Evolutionary conservation across 1,139 yeast species (phyloP), one percentile per base, ranked within the genome.

Genomic region (Pichia sp.): DNA sequence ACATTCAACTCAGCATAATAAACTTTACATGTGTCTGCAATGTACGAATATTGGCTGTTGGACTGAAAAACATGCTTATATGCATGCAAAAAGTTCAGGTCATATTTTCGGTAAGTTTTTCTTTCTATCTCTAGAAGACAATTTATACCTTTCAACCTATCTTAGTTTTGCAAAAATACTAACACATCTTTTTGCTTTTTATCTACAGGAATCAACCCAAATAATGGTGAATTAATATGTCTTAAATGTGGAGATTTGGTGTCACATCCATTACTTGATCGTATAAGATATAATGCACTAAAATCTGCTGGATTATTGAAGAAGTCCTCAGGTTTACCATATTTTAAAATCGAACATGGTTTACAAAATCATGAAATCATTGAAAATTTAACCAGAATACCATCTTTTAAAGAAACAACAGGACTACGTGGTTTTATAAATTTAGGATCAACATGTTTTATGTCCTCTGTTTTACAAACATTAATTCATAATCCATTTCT

Each of bases 391-490:
- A 62, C 74, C 3, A 54, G 59, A 16, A 46, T 68, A n/a, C 93
- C 95, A 4, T 60, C 73, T 1, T 70, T 61, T 51, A 73, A 72
- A 37, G 84, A 94, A 1, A 69, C 77, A 3, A 73, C 80, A 14
- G 97, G 96, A 0, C 65, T 91, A 21, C 74, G 83, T 46, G 98
- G 98, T 3, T 77, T 91, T 53, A 80, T 88, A 42, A 91, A 91
- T 60, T 77, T 91, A 76, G 98, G 98, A 0, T 85, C 97, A 0
- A 91, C 98, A 0, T 91, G 98, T 64, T 91, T 86, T 64, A 89
- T 91, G 85, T 84, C 95, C 50, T 85, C 93, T 30, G 78, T 88
- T 15, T 63, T 91, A 33, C 98, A 91, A 64, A 77, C 94, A 0
- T 64, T 89, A 34, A 69, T 91, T 39, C 97, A 91, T 60, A 89